phyloP scores from a whole-genome alignment of 2,329 filamentous ascomycete genomes.

The Verruconis gallopava region DNA sequence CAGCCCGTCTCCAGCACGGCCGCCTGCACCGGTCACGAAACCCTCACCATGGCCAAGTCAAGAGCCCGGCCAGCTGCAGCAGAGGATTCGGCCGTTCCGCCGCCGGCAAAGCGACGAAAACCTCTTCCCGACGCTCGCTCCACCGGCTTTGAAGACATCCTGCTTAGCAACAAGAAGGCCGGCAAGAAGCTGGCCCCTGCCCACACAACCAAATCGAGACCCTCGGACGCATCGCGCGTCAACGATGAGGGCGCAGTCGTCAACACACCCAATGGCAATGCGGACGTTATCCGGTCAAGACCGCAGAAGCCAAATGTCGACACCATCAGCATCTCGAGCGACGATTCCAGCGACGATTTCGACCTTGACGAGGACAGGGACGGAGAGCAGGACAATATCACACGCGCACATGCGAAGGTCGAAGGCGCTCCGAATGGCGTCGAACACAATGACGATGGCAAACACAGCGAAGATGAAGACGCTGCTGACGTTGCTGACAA shows the following conservation, averaged over 20 bases:
- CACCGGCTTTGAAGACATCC: constrained; percentile 20
- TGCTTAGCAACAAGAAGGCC: constrained; percentile 18
- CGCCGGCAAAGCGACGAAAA: constrained; percentile 9
- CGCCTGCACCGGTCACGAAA: not conserved
- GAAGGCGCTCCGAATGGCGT: constrained; percentile 18
- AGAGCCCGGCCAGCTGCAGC: not conserved
- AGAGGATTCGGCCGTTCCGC: constrained; percentile 3
- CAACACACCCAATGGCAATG: constrained; percentile 31
- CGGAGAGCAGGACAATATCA: constrained; percentile 16
- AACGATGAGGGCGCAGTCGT: constrained; percentile 46
- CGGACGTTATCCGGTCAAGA: constrained; percentile 25
- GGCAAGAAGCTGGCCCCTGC: constrained; percentile 31
- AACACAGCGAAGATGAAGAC: constrained; percentile 24
- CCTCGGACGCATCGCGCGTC: constrained; percentile 37
- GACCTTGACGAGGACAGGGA: constrained; percentile 17
- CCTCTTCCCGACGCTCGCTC: constrained; percentile 14
- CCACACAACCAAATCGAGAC: constrained; percentile 40
- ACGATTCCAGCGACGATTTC: constrained; percentile 21
- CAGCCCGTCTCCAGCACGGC: too few species aligned
- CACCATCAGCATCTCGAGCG: constrained; percentile 38
- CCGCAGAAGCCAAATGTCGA: constrained; percentile 27
- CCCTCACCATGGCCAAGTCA: not conserved
- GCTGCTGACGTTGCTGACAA: constrained; percentile 15
- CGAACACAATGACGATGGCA: constrained; percentile 17
- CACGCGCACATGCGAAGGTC: constrained; percentile 10